Evolutionary conservation across 192 early-diverging fungal genomes (phyloP).

Genomic region (Coemansia sp.): DNA sequence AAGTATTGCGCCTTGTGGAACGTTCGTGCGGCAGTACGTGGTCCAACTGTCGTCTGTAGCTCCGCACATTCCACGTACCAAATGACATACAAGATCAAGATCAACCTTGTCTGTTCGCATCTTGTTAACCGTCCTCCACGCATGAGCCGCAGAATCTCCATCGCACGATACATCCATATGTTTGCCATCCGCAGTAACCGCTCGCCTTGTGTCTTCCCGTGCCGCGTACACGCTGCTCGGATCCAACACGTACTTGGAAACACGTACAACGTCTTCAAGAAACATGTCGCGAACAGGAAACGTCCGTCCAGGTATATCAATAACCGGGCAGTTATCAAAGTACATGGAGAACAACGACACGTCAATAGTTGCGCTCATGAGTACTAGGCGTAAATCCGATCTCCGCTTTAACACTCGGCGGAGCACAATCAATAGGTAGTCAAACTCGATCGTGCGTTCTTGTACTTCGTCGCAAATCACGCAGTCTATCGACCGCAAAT

Average conservation of each 20-base stretch:
- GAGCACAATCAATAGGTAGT: slow-evolving; percentile 77
- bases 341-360: slow-evolving; percentile 74
- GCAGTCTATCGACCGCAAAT: slow-evolving; percentile 18
- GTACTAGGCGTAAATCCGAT: not conserved
- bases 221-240: not conserved
- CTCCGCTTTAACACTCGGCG: slow-evolving; percentile 53
- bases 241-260: not conserved
- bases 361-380: slow-evolving; percentile 89
- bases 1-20: slow-evolving; percentile 58
- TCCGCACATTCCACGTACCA: not conserved
- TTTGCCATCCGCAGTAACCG: not conserved
- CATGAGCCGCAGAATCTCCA: not conserved
- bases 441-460: slow-evolving; percentile 73
- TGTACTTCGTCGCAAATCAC: slow-evolving; percentile 89
- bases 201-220: not conserved
- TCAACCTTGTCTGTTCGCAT: not conserved
- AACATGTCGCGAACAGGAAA: slow-evolving; percentile 63
- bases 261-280: slow-evolving; percentile 27
- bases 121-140: not conserved
- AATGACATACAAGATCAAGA: not conserved
- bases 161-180: not conserved
- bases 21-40: not conserved
- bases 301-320: slow-evolving; percentile 70
- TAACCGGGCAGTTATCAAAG: slow-evolving; percentile 64
- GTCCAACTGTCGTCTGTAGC: not conserved